These are phyloP conservation scores for Epithele typhae DNA, from an alignment of 768 basidiomycete species.

Conservation along the genomic window DNA sequence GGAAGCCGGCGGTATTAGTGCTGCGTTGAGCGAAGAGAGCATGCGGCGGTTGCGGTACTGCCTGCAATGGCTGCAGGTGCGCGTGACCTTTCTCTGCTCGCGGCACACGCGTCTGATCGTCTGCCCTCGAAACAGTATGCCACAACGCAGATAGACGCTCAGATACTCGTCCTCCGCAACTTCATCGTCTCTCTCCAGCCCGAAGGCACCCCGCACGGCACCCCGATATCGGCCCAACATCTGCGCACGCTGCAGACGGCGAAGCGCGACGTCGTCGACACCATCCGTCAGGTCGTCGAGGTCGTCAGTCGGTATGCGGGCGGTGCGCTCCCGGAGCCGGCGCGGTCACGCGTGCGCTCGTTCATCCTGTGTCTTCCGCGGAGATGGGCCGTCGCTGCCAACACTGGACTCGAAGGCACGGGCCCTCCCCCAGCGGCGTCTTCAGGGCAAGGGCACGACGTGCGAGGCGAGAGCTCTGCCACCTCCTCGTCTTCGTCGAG, in stretches of 20 bases:
- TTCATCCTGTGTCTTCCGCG: constrained; percentile 80
- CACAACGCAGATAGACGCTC: constrained; percentile 81
- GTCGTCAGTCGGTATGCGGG: constrained; percentile 85
- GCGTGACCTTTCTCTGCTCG: constrained; percentile 18
- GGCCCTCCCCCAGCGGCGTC: not conserved
- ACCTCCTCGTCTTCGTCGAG: not conserved
- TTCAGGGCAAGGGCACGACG: constrained; percentile 8
- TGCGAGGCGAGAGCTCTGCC: constrained; percentile 28
- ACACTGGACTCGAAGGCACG: constrained; percentile 5
- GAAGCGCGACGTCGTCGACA: constrained; percentile 81
- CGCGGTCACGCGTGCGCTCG: constrained; percentile 63
- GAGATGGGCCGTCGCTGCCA: constrained; percentile 61
- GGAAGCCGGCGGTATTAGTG: constrained; percentile 85
- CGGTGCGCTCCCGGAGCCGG: constrained; percentile 81
- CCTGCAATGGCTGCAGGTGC: constrained; percentile 81
- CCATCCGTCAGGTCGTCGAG: constrained; percentile 85
- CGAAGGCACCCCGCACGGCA: constrained; percentile 24
- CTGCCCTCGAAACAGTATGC: constrained; percentile 56
- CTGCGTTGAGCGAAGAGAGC: constrained; percentile 87
- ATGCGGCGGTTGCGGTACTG: constrained; percentile 85
- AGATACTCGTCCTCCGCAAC: constrained; percentile 78
- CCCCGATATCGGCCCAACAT: constrained; percentile 34
- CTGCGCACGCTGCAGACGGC: constrained; percentile 69
- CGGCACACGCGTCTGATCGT: too few species aligned
- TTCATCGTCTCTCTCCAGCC: constrained; percentile 70